These are phyloP conservation scores for Amylocarpus encephaloides DNA, from an alignment of 2,329 filamentous ascomycete species.

Conservation along the genomic window DNA sequence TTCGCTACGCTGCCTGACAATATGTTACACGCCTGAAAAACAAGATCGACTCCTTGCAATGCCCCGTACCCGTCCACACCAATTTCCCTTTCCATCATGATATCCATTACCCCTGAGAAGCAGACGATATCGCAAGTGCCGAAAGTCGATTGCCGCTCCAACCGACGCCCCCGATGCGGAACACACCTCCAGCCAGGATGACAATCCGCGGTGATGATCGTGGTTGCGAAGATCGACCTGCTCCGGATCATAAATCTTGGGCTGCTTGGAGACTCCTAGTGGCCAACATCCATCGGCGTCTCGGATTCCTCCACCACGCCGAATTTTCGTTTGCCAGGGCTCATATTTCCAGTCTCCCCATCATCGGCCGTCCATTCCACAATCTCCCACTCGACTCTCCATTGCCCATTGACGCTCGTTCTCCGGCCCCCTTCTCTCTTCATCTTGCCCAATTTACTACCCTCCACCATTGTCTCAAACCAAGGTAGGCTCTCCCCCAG, in stretches of 20 bases:
- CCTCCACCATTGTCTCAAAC: constrained; percentile 77
- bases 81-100: no score
- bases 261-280: no score
- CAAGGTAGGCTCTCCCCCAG: constrained; percentile 60
- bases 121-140: no score
- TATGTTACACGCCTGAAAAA: background rate
- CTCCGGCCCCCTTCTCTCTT: constrained; percentile 52
- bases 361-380: constrained; percentile 57
- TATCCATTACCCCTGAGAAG: no score
- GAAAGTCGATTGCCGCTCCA: no score
- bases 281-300: constrained; percentile 6
- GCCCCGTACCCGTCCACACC: background rate
- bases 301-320: constrained; percentile 29
- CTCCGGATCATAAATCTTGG: no score
- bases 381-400: constrained; percentile 76
- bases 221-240: no score
- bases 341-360: constrained; percentile 33
- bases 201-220: no score
- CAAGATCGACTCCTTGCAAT: background rate
- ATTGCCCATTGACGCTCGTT: constrained; percentile 53
- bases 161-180: no score
- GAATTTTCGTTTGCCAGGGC: constrained; percentile 48
- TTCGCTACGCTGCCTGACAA: background rate
- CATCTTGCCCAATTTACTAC: constrained; percentile 64
- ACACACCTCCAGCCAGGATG: no score